Evolutionary conservation across 176 grass and related monocot species (phyloP), one percentile per base, ranked within the genome.

Genomic region (Juncus inflexus): DNA sequence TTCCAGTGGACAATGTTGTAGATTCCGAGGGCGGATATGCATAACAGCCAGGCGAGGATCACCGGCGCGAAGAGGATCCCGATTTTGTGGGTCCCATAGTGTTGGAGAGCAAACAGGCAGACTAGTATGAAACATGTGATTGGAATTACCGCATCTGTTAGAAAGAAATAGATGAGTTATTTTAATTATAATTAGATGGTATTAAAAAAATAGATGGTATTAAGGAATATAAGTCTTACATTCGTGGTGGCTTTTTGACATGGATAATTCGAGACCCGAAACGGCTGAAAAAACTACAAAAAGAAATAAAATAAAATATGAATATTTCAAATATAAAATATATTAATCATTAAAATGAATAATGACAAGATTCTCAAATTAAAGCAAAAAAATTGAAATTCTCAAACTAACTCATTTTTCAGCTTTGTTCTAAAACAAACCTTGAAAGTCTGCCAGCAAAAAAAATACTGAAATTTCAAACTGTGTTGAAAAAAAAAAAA

Each of bases 1-100:
- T 99, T 99, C 94, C 94, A 99, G 47, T 92, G 35, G 64, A 89
- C 63, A 35, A 99, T 92, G 58, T 92, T 99, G 54, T 99, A 99
- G 51, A 99, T 72, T 15, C 94, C 94, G 73, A 99, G 75, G 66
- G 85, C 78, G 72, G 85, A 92, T 56, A 92, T 92, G 76, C 89
- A 92, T 55, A 99, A 13, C 54, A 99, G 69, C 94, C 94, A 99
- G 37, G 85, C 90, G 67, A 92, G 55, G 60, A 99, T 75, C 66
- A 99, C 82, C 10, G 92, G 92, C 8, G 92, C 92, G 60, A 97
- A 97, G 38, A 97, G 50, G 69, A 91, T 91, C 58, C 92, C 92
- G 2, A 97, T 58, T 47, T 87, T 81, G 68, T 86, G 87, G 59
- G 92, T 97, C 50, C 92, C 92, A 70, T 81, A 97, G 65, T 97